Evolutionary conservation across 306 rosid species (phyloP), one percentile per base, ranked within the genome.

Genomic region (Prunus davidiana): DNA sequence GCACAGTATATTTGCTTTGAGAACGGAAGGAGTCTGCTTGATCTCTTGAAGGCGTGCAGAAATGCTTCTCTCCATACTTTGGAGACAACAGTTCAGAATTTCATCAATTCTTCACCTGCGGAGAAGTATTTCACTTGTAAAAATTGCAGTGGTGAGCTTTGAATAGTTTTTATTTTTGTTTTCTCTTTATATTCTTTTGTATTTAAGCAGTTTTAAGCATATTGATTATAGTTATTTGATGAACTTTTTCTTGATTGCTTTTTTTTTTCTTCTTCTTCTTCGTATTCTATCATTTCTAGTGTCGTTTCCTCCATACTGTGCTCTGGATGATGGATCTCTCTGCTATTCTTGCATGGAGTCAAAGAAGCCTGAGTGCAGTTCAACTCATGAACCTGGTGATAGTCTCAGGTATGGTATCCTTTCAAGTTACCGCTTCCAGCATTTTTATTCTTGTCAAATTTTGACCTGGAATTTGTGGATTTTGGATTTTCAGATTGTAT

Each of bases 11-110:
- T 95, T 76, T 95, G 99, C 85, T 84, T 95, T 57, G 97, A 88
- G 82, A 95, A 95, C 64, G 99, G 99, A 69, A 92, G 88, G 89
- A 95, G 97, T 82, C 84, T 95, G 54, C 96, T 95, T 71, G 99
- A 95, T 76, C 88, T 95, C 47, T 69, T 95, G 85, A 87, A 84
- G 80, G 89, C 89, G 67, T 95, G 99, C 88, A 84, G 97, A 79
- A 86, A 84, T 77, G 88, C 87, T 79, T 83, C 98, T 72, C 75
- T 86, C 75, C 92, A 92, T 67, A 66, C 84, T 5, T 73, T 95
- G 78, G 98, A 95, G 87, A 85, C 88, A n/a, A 93, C 99, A 6
- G 77, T 95, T 80, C 97, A 84, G 80, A 95, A 78, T 76, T 82
- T 95, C 75, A 58, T 95, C 71, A 67, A 73, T 81, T 84, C 93